Percentiles rank a stretch among this genome's conserved stretches.
phyloP scores from a whole-genome alignment of 108 stramenopile genomes.

The Nannochloropsis gaditana region DNA sequence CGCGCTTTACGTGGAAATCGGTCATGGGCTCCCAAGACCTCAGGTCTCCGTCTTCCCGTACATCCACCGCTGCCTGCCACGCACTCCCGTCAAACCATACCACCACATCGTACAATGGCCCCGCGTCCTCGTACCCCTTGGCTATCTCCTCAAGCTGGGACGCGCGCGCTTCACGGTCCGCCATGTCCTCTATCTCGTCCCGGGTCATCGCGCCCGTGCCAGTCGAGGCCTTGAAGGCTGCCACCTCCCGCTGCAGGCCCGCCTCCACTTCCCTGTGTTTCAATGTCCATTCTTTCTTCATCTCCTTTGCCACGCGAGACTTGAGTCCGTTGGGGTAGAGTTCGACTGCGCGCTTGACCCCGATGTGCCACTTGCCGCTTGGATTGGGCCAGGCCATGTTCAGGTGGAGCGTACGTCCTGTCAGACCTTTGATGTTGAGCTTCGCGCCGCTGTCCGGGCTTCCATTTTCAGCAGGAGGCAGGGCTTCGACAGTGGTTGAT shows the following conservation, averaged over 20 bases:
- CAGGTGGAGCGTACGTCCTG: constrained; percentile 53
- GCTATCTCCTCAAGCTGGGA: constrained; percentile 24
- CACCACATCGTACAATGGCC: constrained; percentile 67
- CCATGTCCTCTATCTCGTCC: background rate
- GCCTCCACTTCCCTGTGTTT: constrained; percentile 23
- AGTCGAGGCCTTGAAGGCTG: constrained; percentile 32
- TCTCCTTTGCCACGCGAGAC: constrained; percentile 57
- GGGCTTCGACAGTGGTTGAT: constrained; percentile 37
- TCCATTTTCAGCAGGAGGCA: constrained; percentile 26
- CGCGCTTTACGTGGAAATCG: constrained; percentile 56
- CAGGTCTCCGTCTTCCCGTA: constrained; percentile 60
- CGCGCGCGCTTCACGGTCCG: constrained; percentile 10
- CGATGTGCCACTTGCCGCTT: constrained; percentile 49
- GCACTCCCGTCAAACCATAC: constrained; percentile 53
- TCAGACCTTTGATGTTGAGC: constrained; percentile 44
- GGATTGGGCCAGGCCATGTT: constrained; percentile 36
- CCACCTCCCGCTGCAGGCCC: background rate
- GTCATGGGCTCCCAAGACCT: constrained; percentile 55
- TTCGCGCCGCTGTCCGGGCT: background rate
- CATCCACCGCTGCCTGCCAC: constrained; percentile 65
- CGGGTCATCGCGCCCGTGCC: background rate
- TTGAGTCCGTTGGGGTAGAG: constrained; percentile 56
- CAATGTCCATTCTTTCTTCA: constrained; percentile 33
- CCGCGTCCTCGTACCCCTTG: constrained; percentile 60
- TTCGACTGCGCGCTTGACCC: constrained; percentile 62